Evolutionary conservation across 2,329 filamentous ascomycete genomes (phyloP), one percentile per base, ranked within the genome.

Genomic region (Cytospora paraplurivora): DNA sequence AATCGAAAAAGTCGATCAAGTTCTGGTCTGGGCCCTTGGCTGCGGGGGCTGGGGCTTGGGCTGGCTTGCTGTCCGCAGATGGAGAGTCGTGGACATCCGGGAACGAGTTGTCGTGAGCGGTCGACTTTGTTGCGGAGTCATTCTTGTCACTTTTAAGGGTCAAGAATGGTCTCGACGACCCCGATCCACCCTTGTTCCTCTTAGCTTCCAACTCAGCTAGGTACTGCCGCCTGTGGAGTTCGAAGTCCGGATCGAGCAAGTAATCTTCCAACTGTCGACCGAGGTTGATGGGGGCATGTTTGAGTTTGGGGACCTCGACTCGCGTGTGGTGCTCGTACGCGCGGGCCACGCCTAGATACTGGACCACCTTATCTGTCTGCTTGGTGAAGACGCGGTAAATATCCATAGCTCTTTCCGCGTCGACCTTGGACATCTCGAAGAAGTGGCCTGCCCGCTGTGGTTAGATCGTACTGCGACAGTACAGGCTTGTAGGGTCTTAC

Each of bases 351-450:
- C 89, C 88, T 53, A 99, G 84, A 72, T 94, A 99, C 71, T 92
- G 88, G 17, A 99, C 94, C 1, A 98, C 94, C 68, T 89, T 87
- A 70, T 98, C 93, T 7, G 95, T 99, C 75, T 97, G 93, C 71
- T 87, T 90, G 17, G 92, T 92, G 72, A 99, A 99, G 17, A 84
- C 90, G 73, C 93, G 91, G 78, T 99, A 99, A 66, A 99, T 94
- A 66, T 88, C 85, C 78, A 99, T 87, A 63, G 95, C 93, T 67
- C 93, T 86, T 75, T 97, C 92, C 64, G 95, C 96, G 76, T 99
- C 95, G 33, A 91, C 84, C 72, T 91, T 92, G 57, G 95, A 97
- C 90, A 99, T 94, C 78, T 99, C 95, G 71, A 99, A 99, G 76
- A 98, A 99, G 76, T 96, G 92, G 70, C 95, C 93, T 96, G 67